Conservation (phyloP, 305 asterid genomes). For the Stenogyne calaminthoides region DNA sequence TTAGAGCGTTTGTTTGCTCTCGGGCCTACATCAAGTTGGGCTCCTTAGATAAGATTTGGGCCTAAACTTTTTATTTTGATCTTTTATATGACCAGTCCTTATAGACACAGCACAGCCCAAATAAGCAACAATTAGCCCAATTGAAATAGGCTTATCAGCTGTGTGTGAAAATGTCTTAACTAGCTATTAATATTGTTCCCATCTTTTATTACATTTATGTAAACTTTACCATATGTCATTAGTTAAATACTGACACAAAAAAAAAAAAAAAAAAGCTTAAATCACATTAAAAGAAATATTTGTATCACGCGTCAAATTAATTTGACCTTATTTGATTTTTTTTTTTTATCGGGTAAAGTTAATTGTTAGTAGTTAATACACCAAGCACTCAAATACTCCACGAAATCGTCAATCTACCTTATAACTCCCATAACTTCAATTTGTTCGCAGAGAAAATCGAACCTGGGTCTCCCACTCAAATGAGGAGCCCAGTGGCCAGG, state of each 20-base stretch:
- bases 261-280: not conserved
- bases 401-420: too few species aligned
- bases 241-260: not conserved
- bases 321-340: not conserved
- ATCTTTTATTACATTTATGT: not conserved
- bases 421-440: too few species aligned
- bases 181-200: not conserved
- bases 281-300: not conserved
- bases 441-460: too few species aligned
- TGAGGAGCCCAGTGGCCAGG: too few species aligned
- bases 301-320: not conserved
- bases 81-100: too few species aligned
- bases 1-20: not conserved
- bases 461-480: too few species aligned
- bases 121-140: not conserved
- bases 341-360: too few species aligned
- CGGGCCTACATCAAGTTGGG: too few species aligned
- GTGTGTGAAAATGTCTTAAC: not conserved
- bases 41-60: too few species aligned
- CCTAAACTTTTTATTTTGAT: not conserved
- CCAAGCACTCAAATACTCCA: too few species aligned
- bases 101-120: not conserved
- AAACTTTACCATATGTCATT: not conserved
- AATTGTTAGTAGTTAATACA: too few species aligned
- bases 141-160: not conserved